A percentile compares a stretch with the other conserved stretches of the same genome.
Conservation (phyloP, 2,329 filamentous ascomycete species). For the Westerdykella aurantiaca region DNA sequence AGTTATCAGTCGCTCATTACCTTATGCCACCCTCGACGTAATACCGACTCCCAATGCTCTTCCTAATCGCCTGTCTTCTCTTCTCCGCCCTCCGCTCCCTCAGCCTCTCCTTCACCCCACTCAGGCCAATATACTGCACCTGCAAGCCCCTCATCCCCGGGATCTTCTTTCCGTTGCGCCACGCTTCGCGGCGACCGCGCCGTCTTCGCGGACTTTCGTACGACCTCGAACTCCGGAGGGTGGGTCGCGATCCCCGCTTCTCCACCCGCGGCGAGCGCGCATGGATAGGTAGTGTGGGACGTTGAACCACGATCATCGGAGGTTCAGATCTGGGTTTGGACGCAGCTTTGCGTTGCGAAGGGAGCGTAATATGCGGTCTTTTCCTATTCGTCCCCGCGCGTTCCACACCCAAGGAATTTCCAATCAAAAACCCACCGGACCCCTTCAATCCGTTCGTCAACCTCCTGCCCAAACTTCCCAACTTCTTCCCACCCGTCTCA, state of each 20-base stretch:
- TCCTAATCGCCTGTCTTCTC: conserved; percentile 48
- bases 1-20: neutral
- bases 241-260: conserved; percentile 18
- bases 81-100: conserved; percentile 46
- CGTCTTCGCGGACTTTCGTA: conserved; percentile 4
- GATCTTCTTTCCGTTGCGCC: conserved; percentile 31
- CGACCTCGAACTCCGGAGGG: conserved; percentile 14
- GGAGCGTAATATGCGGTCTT: conserved; percentile 23
- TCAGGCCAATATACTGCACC: conserved; percentile 48
- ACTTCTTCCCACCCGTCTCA: conserved; percentile 11
- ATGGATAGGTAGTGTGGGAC: conserved; percentile 17
- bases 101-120: conserved; percentile 46
- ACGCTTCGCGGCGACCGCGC: conserved; percentile 13
- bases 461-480: conserved; percentile 20
- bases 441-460: conserved; percentile 38
- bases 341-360: conserved; percentile 11
- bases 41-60: conserved; percentile 47
- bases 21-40: conserved; percentile 22
- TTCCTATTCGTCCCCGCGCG: conserved; percentile 35
- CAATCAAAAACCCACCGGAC: conserved; percentile 45
- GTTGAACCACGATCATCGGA: conserved; percentile 23
- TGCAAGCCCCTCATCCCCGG: conserved; percentile 42
- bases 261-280: conserved; percentile 15
- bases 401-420: conserved; percentile 53
- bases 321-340: conserved; percentile 8